Conservation (phyloP, 2,329 filamentous ascomycete species). For the Apiospora koreana region DNA sequence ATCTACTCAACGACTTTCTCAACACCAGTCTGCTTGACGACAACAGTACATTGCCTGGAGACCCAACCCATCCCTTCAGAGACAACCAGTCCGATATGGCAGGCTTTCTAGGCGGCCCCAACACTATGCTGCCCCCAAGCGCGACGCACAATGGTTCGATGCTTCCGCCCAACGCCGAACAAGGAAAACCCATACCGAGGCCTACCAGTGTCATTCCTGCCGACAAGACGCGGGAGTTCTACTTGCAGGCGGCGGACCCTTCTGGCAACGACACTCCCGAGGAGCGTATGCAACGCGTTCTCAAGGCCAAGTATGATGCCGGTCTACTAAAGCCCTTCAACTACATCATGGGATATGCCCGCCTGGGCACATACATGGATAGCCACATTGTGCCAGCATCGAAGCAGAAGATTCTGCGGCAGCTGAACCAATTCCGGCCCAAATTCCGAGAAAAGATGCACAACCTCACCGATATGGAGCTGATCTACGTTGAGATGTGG, state of each 20-base stretch:
- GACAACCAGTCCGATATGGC: conserved; percentile 46
- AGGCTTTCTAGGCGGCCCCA: conserved; percentile 42
- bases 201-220: conserved; percentile 62
- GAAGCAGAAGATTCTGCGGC: conserved; percentile 87
- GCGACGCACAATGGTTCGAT: conserved; percentile 44
- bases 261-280: conserved; percentile 83
- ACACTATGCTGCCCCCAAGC: conserved; percentile 34
- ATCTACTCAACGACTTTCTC: conserved; percentile 93
- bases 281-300: conserved; percentile 90
- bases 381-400: conserved; percentile 79
- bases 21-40: conserved; percentile 91
- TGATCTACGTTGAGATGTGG: conserved; percentile 98
- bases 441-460: conserved; percentile 97
- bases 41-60: conserved; percentile 68
- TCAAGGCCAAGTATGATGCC: conserved; percentile 94
- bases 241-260: conserved; percentile 94
- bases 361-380: conserved; percentile 89
- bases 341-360: conserved; percentile 94
- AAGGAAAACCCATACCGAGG: conserved; percentile 58
- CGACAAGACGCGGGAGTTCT: conserved; percentile 84
- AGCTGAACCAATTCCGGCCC: conserved; percentile 89
- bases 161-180: conserved; percentile 50
- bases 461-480: conserved; percentile 86
- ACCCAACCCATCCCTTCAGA: conserved; percentile 50
- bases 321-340: conserved; percentile 96